Percentiles rank a stretch among this genome's conserved stretches.
Conservation (phyloP, 1,284 basidiomycete species). For the Malassezia sp. region DNA sequence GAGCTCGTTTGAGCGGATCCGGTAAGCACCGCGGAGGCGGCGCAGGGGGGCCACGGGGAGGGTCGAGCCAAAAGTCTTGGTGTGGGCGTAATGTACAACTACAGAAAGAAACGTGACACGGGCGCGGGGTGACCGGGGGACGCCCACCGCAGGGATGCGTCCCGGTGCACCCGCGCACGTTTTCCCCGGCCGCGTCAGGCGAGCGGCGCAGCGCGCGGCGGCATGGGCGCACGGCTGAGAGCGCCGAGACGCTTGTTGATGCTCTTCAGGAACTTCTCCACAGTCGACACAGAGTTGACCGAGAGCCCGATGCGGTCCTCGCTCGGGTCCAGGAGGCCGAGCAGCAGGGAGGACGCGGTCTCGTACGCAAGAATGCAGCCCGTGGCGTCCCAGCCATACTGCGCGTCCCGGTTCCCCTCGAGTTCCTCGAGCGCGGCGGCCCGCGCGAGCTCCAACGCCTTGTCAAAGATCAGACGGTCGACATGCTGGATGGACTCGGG, state of each 20-base stretch:
- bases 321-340: conserved; percentile 77
- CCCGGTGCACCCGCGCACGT: too few species aligned
- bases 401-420: conserved; percentile 47
- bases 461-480: conserved; percentile 53
- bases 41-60: too few species aligned
- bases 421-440: conserved; percentile 84
- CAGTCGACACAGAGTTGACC: conserved; percentile 28
- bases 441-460: conserved; percentile 58
- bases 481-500: conserved; percentile 49
- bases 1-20: conserved; percentile 38
- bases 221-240: conserved; percentile 20
- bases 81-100: too few species aligned
- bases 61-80: too few species aligned
- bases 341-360: conserved; percentile 81
- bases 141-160: too few species aligned
- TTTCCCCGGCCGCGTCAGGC: too few species aligned
- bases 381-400: conserved; percentile 56
- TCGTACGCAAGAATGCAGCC: conserved; percentile 88
- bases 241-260: conserved; percentile 33
- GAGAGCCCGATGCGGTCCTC: conserved; percentile 55
- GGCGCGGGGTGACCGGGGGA: too few species aligned
- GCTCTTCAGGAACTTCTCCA: conserved; percentile 40
- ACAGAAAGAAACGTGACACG: too few species aligned
- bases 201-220: too few species aligned
- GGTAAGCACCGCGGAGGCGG: too few species aligned